These are phyloP conservation scores for Metschnikowia colocasiae DNA, from an alignment of 805 yeast genomes.

Conservation along the genomic window DNA sequence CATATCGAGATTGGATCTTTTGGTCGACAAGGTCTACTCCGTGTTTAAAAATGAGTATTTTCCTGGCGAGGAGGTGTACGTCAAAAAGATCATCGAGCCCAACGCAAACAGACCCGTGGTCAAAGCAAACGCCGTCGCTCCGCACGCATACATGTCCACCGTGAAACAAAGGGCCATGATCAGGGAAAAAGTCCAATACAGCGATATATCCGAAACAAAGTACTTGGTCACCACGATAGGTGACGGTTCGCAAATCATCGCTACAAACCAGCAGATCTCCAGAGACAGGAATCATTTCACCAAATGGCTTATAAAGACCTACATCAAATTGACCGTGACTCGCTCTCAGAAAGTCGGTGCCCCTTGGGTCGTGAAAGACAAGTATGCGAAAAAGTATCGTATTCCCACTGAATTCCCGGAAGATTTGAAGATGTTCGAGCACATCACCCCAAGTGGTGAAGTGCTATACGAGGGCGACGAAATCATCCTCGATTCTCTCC, in stretches of 20 bases:
- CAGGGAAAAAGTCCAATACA: conserved; percentile 81
- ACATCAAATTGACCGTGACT: conserved; percentile 71
- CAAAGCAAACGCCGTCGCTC: not conserved
- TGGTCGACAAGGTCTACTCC: conserved; percentile 83
- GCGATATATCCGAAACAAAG: conserved; percentile 45
- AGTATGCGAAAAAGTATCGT: conserved; percentile 66
- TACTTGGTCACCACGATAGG: conserved; percentile 64
- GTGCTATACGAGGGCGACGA: conserved; percentile 19
- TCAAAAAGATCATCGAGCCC: conserved; percentile 32
- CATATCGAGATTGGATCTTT: conserved; percentile 74
- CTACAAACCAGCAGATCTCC: conserved; percentile 67
- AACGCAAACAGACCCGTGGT: conserved; percentile 2
- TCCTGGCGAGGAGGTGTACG: conserved; percentile 82
- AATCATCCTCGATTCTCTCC: conserved; percentile 5
- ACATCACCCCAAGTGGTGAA: conserved; percentile 18
- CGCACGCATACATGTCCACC: conserved; percentile 16
- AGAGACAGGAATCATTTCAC: conserved; percentile 87
- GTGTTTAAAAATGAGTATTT: conserved; percentile 78
- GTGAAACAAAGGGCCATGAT: conserved; percentile 55
- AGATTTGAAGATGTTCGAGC: conserved; percentile 41
- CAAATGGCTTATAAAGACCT: conserved; percentile 85
- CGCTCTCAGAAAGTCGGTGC: conserved; percentile 85
- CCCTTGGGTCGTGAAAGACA: conserved; percentile 89
- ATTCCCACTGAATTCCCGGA: conserved; percentile 60
- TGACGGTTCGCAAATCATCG: conserved; percentile 57